These are phyloP conservation scores for Mesotaenium endlicherianum DNA, from an alignment of 139 green algal genomes.

Conservation along the genomic window DNA sequence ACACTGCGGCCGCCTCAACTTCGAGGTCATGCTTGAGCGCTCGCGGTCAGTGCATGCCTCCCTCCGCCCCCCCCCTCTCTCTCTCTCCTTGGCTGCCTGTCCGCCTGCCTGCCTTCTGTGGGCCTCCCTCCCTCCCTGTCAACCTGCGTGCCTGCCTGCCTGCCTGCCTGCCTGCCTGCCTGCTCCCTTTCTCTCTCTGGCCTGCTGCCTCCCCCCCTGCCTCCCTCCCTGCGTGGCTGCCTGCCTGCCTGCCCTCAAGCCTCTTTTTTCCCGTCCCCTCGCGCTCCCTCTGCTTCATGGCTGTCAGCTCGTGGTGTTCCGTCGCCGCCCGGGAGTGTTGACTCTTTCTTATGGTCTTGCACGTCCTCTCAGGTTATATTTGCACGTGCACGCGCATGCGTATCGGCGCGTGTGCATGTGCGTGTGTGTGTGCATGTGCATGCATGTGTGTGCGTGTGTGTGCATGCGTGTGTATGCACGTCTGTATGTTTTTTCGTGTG, in stretches of 20 bases:
- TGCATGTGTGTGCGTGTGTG: neutral
- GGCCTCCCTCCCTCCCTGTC: neutral
- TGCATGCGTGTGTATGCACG: too few species aligned
- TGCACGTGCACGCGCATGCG: neutral
- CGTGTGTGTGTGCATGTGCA: neutral
- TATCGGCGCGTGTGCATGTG: too few species aligned
- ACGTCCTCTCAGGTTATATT: neutral
- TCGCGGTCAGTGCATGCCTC: too few species aligned
- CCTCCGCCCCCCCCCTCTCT: too few species aligned
- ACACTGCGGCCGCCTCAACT: conserved; percentile 6
- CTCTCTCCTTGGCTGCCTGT: neutral
- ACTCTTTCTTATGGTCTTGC: neutral
- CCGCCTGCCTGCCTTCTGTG: neutral
- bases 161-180: neutral
- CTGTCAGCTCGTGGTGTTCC: too few species aligned
- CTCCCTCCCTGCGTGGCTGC: neutral
- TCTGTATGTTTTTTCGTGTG: too few species aligned
- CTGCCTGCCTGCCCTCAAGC: neutral
- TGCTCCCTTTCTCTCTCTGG: neutral
- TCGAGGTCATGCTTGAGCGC: conserved; percentile 16
- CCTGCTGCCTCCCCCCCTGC: neutral
- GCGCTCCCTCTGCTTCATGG: too few species aligned
- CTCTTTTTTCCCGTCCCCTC: neutral
- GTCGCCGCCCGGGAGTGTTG: neutral
- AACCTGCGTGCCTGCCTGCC: neutral